phyloP scores from a whole-genome alignment of 176 grass and related monocot species.

The Paspalum vaginatum region DNA sequence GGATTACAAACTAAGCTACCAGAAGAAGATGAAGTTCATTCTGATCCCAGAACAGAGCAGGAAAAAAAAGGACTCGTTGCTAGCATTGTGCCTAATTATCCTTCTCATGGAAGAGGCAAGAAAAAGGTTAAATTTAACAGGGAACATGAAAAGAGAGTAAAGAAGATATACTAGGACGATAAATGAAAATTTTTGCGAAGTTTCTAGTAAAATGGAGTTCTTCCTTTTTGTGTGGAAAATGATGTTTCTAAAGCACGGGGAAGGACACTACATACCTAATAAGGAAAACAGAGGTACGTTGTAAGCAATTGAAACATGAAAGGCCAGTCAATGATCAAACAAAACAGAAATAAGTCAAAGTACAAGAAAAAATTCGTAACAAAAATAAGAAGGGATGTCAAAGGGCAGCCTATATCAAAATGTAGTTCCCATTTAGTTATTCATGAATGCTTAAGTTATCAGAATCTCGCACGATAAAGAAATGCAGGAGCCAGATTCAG shows the following conservation, averaged over 20 bases:
- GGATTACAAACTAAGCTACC: not conserved
- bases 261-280: not conserved
- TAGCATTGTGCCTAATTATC: not conserved
- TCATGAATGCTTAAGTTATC: not conserved
- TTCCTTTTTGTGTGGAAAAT: not conserved
- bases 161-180: not conserved
- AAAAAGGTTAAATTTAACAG: not conserved
- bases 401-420: constrained; percentile 15
- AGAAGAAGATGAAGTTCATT: not conserved
- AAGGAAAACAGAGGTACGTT: not conserved
- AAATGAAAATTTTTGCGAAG: not conserved
- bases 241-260: not conserved
- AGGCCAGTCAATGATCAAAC: constrained; percentile 9
- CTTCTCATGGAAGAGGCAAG: not conserved
- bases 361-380: not conserved
- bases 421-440: not conserved
- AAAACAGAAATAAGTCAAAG: constrained; percentile 10
- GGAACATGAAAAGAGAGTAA: not conserved
- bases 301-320: not conserved
- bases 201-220: not conserved
- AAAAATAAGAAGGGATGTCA: constrained; percentile 4
- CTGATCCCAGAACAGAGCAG: not conserved
- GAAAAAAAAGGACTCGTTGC: not conserved
- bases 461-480: not conserved
- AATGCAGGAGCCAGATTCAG: not conserved